Evolutionary conservation across 1,139 yeast genomes (phyloP), one percentile per base, ranked within the genome.

Genomic region (Candida sp.): DNA sequence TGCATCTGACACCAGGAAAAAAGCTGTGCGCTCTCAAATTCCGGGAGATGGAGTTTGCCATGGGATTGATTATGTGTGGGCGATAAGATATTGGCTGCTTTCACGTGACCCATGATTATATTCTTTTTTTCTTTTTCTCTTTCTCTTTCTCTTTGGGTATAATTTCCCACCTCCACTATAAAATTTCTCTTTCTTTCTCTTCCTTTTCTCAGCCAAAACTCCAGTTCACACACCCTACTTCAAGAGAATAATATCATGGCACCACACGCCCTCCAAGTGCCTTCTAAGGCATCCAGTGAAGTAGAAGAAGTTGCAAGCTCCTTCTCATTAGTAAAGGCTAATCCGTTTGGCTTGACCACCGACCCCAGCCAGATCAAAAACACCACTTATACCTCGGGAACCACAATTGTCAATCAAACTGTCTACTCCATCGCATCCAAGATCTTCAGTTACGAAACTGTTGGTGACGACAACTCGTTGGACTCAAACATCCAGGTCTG

Each of bases 371-470:
- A 76, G 41, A 61, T 87, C 47, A 74, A 73, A 49, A 83, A 81
- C 35, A 69, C 81, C 12, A 74, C 71, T 44, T 83, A 85, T 62
- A 75, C 85, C 44, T 80, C 90, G n/a, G 84, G 90, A n/a, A 77
- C 78, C 58, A 77, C 84, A 47, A 72, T 89, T 44, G 80, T 90
- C 54, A 80, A 84, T 62, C 89, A 89, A 58, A 79, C 88, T 5
- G 72, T 88, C 38, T 90, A 87, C 66, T 73, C 88, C 34, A 70
- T 86, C 54, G 77, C 87, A 45, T 76, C 81, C 57, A 80, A 84
- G 59, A 77, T 92, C 49, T 92, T 92, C 70, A 81, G 88, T 53
- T 92, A 88, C 60, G 84, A 81, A 54, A 73, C 87, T 53, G 79
- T 88, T 39, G 88, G 89, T 11, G 81, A 84, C 46, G 77, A 81